Base-by-base conservation (phyloP, 371 early-diverging fungal genomes). In the Mucor sp. region DNA sequence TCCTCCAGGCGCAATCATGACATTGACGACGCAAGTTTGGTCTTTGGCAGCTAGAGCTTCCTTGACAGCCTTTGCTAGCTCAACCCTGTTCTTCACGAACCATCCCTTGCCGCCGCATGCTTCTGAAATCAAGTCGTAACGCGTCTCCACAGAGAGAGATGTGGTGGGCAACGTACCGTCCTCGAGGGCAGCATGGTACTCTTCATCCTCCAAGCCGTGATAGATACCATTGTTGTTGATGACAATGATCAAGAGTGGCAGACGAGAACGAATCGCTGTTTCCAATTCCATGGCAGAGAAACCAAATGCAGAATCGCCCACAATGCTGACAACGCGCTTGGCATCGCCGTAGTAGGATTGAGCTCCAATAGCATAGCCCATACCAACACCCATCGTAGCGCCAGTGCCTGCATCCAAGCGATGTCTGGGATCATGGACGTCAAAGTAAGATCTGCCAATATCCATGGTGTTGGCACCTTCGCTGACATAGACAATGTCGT, bases 401-500 rank as follows among this genome's bases (percentile, higher is more conserved):
- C 88, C 87, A 0, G 93, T 93, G 56, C 86, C 88, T 59, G 93
- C 92, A 75, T 94, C 94, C 33, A 94, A 71, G 25, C 94, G 83
- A 39, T 81, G 81, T 9, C 94, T 80, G 14, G 94, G 93, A 32
- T 77, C 64, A 35, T 82, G 73, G 1, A 91, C 83, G 67, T 88
- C 89, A 75, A 90, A 90, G 62, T 90, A 84, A 0, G 87, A 87
- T 33, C 94, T 82, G 1, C 87, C 93, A 72, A 94, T 93, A 69
- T 94, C 94, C 94, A 94, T 93, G 0, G 94, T 93, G 61, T 93
- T 93, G 12, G 93, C 92, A 53, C 94, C 94, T 76, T 94, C 94
- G 62, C 88, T 87, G 3, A 94, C 85, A 65, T 91, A 79, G 7
- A 92, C 82, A 15, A 86, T 70, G 32, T 74, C 72, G 6, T 78